Evolutionary conservation across 305 asterid species (phyloP).

Genomic region (Nicotiana rustica): DNA sequence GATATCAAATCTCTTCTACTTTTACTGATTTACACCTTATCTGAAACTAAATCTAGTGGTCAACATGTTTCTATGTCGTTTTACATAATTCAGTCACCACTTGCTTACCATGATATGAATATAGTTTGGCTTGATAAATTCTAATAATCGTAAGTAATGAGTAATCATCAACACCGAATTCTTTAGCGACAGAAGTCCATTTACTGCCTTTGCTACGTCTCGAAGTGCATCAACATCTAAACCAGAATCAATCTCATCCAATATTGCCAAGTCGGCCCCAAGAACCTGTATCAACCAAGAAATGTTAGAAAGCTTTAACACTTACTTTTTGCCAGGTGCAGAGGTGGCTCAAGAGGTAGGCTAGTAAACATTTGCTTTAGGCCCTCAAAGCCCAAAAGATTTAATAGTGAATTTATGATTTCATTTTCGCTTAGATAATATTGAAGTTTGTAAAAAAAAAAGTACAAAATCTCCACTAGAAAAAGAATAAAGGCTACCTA

Average conservation of each 20-base stretch:
- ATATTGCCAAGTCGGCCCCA: slow-evolving; percentile 87
- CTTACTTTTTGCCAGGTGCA: slow-evolving; percentile 6
- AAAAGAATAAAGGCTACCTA: no score
- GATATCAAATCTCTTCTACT: slow-evolving; percentile 25
- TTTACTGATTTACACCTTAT: neutral
- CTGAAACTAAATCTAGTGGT: slow-evolving; percentile 28
- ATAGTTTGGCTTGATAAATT: slow-evolving; percentile 78
- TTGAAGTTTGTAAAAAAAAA: no score
- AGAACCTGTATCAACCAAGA: slow-evolving; percentile 68
- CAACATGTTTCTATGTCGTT: neutral
- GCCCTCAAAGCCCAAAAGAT: no score
- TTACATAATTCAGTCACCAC: neutral
- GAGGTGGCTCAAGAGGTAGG: no score
- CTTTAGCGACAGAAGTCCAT: slow-evolving; percentile 63
- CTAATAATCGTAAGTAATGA: slow-evolving; percentile 85
- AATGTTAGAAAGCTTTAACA: slow-evolving; percentile 3
- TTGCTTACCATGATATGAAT: slow-evolving; percentile 89
- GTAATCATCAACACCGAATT: slow-evolving; percentile 95
- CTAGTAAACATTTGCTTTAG: no score
- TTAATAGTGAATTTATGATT: no score
- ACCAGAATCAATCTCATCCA: slow-evolving; percentile 98
- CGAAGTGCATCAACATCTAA: slow-evolving; percentile 95
- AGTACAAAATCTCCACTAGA: no score
- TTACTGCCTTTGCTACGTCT: slow-evolving; percentile 90
- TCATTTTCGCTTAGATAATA: no score